Conservation (phyloP, 1,139 yeast genomes). For the Diutina rugosa region DNA sequence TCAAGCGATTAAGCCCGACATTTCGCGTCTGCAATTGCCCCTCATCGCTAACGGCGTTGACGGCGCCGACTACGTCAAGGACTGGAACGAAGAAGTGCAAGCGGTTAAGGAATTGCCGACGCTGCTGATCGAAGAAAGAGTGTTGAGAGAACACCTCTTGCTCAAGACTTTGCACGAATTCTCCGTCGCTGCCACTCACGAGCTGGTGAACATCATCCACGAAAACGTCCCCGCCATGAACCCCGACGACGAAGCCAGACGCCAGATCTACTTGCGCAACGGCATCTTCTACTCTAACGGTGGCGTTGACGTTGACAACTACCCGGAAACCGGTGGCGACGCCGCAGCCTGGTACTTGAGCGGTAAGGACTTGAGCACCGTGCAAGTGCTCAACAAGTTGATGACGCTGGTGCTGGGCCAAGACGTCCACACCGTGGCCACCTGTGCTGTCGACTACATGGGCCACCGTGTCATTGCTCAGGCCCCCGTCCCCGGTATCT, state of each 20-base stretch:
- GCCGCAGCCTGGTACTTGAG: slow-evolving; percentile 80
- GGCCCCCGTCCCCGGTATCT: slow-evolving; percentile 96
- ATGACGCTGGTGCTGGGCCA: slow-evolving; percentile 47
- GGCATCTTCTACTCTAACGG: slow-evolving; percentile 73
- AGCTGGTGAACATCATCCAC: slow-evolving; percentile 64
- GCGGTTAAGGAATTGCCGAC: slow-evolving; percentile 61
- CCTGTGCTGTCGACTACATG: slow-evolving; percentile 54
- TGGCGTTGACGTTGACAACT: background rate
- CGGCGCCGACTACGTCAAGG: slow-evolving; percentile 47
- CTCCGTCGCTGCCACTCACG: slow-evolving; percentile 60
- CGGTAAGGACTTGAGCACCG: slow-evolving; percentile 66
- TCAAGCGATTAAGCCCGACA: slow-evolving; percentile 30
- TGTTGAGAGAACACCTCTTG: slow-evolving; percentile 64
- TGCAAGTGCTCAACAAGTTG: slow-evolving; percentile 56
- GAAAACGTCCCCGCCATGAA: slow-evolving; percentile 75
- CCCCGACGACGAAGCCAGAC: slow-evolving; percentile 50
- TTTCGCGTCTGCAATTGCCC: slow-evolving; percentile 51
- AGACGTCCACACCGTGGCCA: slow-evolving; percentile 1
- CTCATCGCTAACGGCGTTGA: slow-evolving; percentile 42
- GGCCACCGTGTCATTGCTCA: slow-evolving; percentile 87
- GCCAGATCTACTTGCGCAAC: slow-evolving; percentile 60
- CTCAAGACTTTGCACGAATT: slow-evolving; percentile 70
- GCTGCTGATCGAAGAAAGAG: slow-evolving; percentile 46
- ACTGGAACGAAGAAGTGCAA: slow-evolving; percentile 90
- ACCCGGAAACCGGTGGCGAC: slow-evolving; percentile 59